Evolutionary conservation across 164 flowering plant species (phyloP), one percentile per base, ranked within the genome.

Genomic region (Vitis cinerea): DNA sequence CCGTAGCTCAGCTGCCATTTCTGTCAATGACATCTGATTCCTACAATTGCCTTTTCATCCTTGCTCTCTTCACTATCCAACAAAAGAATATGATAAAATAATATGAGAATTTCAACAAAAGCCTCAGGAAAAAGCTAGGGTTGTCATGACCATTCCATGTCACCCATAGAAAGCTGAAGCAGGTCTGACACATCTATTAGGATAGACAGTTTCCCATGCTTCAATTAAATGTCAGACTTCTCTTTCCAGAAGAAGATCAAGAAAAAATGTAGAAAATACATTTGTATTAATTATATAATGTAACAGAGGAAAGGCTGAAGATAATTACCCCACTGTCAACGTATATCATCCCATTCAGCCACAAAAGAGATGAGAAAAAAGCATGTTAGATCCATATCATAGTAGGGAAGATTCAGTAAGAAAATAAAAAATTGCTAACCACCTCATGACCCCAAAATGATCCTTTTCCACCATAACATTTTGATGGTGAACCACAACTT

Each of bases 361-460:
- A 83, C 70, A 77, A 80, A 11, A 70, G 55, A 19, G 71, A 77
- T 58, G 74, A 2, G 65, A 74, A 72, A 72, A 8, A 64, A 78
- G 52, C 19, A 17, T 47, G 76, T 87, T 66, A 86, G 86, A 71
- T 63, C 29, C 29, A 8, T 16, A 30, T 12, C 30, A 73, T 61
- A 47, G 55, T 59, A 63, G 3, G n/a, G 14, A 19, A 54, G 61
- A 47, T 30, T 29, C 51, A 63, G 29, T 4, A 15, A 72, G 27
- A 47, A 76, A 67, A 1, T 47, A 27, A 62, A 54, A 17, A 71
- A 31, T 31, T 57, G 47, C 70, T 65, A 69, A 73, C 58, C 68
- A 94, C 97, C 97, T 94, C 98, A 78, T 90, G 97, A 29, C 85
- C 98, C 97, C 97, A 94, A 71, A 92, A 92, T 50, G 83, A 70